A percentile compares a stretch with the other conserved stretches of the same genome.
phyloP scores from a whole-genome alignment of 352 stramenopile species.

The Pythium coloratum region DNA sequence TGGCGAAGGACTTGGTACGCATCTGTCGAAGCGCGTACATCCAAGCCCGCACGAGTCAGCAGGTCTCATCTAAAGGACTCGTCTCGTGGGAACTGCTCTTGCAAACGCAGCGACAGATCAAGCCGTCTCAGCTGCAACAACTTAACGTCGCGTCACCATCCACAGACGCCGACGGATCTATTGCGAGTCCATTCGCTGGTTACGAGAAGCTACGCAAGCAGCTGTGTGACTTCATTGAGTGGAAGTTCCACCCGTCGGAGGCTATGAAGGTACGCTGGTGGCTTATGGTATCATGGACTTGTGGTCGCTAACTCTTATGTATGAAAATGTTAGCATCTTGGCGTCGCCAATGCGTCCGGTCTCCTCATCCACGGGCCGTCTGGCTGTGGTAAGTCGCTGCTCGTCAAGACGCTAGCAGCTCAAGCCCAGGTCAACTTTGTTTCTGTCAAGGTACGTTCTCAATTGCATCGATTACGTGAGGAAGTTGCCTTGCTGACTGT shows the following conservation, averaged over 20 bases:
- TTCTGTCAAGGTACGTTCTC: conserved; percentile 62
- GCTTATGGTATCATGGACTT: background rate
- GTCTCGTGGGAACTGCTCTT: conserved; percentile 49
- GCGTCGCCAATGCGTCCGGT: conserved; percentile 62
- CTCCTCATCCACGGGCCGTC: conserved; percentile 81
- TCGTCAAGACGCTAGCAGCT: conserved; percentile 64
- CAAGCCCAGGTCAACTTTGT: conserved; percentile 76
- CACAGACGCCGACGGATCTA: background rate
- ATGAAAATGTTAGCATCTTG: conserved; percentile 43
- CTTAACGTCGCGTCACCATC: conserved; percentile 73
- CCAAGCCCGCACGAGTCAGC: conserved; percentile 26
- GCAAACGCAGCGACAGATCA: conserved; percentile 51
- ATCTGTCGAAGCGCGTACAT: conserved; percentile 67
- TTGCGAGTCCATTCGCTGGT: conserved; percentile 50
- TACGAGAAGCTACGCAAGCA: conserved; percentile 61
- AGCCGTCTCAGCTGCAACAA: conserved; percentile 71
- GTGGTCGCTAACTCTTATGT: background rate
- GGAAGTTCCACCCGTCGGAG: conserved; percentile 61
- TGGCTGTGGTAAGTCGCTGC: conserved; percentile 80
- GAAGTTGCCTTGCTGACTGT: background rate
- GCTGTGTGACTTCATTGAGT: conserved; percentile 63
- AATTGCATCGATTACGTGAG: background rate
- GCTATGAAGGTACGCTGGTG: conserved; percentile 54
- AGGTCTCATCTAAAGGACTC: background rate
- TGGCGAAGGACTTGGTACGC: conserved; percentile 72